Conservation (phyloP, 2,329 filamentous ascomycete species). For the Ceratocystis variospora region DNA sequence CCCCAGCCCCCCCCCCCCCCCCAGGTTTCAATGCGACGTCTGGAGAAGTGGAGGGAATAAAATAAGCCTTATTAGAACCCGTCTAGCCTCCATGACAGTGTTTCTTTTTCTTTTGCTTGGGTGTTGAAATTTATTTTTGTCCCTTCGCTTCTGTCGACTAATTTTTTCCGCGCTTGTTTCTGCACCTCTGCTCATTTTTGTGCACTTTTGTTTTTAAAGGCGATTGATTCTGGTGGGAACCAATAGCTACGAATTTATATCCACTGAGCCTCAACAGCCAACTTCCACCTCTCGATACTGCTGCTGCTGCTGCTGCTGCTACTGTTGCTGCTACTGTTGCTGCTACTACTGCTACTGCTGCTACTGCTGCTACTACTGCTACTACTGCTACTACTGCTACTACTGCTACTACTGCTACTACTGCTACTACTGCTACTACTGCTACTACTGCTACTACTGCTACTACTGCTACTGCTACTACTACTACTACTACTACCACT, state of each 20-base stretch:
- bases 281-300: too few relatives aligned
- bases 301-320: too few relatives aligned
- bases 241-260: background rate
- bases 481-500: too few relatives aligned
- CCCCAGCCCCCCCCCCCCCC: background rate
- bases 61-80: background rate
- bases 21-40: background rate
- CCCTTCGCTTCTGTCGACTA: background rate
- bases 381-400: too few relatives aligned
- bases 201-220: background rate
- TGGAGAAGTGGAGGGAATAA: background rate
- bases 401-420: too few relatives aligned
- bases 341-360: too few relatives aligned
- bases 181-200: background rate
- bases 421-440: too few relatives aligned
- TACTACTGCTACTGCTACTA: too few relatives aligned
- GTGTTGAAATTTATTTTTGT: constrained; percentile 2
- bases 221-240: background rate
- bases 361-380: too few relatives aligned
- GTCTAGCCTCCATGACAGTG: background rate
- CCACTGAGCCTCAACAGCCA: too few relatives aligned
- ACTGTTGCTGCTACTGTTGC: too few relatives aligned
- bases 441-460: too few relatives aligned
- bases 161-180: background rate
- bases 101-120: background rate